These are phyloP conservation scores for Diplocarpon rosae DNA, from an alignment of 2,329 filamentous ascomycete species.

Conservation along the genomic window DNA sequence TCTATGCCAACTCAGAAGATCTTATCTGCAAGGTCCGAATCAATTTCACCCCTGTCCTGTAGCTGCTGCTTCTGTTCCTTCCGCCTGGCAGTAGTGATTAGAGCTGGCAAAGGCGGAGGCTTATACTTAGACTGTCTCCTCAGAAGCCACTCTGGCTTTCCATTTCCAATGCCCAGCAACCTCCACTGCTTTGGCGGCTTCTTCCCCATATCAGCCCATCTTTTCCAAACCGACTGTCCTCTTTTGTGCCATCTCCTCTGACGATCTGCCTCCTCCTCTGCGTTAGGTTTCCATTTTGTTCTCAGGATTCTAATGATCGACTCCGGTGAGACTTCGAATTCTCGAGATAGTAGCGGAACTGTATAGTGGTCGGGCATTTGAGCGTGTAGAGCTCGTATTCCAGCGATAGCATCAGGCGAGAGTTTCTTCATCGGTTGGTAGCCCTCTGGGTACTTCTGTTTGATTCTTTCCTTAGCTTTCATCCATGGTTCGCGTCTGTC, in stretches of 20 bases:
- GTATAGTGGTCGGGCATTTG: constrained; percentile 70
- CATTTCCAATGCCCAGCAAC: constrained; percentile 26
- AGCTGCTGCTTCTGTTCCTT: constrained; percentile 1
- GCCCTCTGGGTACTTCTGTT: constrained; percentile 66
- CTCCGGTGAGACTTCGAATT: constrained; percentile 82
- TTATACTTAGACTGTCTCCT: constrained; percentile 5
- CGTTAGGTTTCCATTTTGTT: constrained; percentile 58
- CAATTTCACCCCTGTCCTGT: constrained; percentile 1
- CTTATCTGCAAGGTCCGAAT: constrained; percentile 14
- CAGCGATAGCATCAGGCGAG: constrained; percentile 85
- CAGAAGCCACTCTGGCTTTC: constrained; percentile 16
- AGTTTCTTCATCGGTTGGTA: constrained; percentile 81
- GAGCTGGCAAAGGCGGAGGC: constrained; percentile 7
- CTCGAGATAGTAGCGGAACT: constrained; percentile 57
- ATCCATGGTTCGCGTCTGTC: constrained; percentile 49
- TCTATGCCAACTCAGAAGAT: constrained; percentile 12
- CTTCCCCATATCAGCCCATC: constrained; percentile 47
- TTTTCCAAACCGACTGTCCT: constrained; percentile 47
- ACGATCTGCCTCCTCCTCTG: constrained; percentile 44
- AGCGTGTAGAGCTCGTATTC: constrained; percentile 71
- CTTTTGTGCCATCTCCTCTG: constrained; percentile 51
- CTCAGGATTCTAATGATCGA: constrained; percentile 78
- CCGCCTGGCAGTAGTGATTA: constrained; percentile 16
- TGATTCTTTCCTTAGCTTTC: constrained; percentile 62
- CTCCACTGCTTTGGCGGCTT: constrained; percentile 54